These are phyloP conservation scores for Salix purpurea DNA, from an alignment of 345 rosid species.

Conservation along the genomic window DNA sequence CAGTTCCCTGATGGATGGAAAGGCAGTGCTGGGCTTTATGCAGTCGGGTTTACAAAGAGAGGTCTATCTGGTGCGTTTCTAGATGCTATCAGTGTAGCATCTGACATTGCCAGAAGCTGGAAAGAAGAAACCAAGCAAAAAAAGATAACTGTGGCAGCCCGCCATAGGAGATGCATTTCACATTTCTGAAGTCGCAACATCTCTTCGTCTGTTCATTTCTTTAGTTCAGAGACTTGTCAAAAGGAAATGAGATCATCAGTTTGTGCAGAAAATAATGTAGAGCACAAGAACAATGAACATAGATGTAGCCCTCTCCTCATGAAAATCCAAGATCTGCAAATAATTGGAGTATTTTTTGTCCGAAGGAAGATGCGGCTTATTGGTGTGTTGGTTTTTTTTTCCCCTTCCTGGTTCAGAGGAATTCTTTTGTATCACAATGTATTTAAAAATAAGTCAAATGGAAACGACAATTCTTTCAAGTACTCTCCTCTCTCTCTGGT, in stretches of 20 bases:
- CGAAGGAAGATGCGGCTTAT: constrained; percentile 58
- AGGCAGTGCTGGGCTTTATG: constrained; percentile 72
- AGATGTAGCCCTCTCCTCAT: constrained; percentile 52
- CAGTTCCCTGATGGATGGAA: constrained; percentile 82
- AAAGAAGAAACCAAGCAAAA: constrained; percentile 29
- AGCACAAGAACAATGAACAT: constrained; percentile 12
- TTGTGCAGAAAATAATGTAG: constrained; percentile 19
- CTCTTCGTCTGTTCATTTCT: constrained; percentile 1
- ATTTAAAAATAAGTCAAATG: constrained; percentile 22
- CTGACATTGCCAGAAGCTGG: constrained; percentile 24
- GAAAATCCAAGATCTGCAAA: constrained; percentile 15
- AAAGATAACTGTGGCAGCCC: constrained; percentile 12
- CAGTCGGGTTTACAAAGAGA: constrained; percentile 89
- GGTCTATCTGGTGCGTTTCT: constrained; percentile 79
- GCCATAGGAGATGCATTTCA: constrained; percentile 28
- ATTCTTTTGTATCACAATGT: constrained; percentile 8
- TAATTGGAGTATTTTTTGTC: constrained; percentile 12
- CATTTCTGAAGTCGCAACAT: neutral
- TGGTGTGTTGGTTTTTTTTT: neutral
- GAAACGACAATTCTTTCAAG: neutral
- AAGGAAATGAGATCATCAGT: constrained; percentile 2
- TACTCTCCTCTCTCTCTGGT: neutral
- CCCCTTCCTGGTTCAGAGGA: neutral
- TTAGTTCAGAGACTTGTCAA: constrained; percentile 1
- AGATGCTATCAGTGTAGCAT: constrained; percentile 18